phyloP scores from a whole-genome alignment of 1,284 basidiomycete species.

The Papiliotrema flavescens region DNA sequence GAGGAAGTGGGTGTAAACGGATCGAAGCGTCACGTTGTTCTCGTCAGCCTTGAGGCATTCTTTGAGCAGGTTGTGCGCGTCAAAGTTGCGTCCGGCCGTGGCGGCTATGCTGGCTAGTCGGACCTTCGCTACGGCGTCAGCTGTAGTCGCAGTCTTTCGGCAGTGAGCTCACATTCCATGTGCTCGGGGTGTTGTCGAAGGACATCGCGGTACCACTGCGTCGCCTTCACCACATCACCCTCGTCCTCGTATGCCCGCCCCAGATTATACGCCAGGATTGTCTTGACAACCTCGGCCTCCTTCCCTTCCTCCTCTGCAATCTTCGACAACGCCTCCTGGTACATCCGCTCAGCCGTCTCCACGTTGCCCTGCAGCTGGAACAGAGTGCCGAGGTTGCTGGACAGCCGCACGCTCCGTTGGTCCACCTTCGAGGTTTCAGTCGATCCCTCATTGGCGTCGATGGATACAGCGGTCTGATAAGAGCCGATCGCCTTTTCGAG shows the following conservation, averaged over 20 bases:
- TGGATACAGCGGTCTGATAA: conserved; percentile 64
- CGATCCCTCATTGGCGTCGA: conserved; percentile 31
- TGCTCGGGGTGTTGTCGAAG: conserved; percentile 85
- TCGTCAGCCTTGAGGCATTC: conserved; percentile 58
- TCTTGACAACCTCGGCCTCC: conserved; percentile 59
- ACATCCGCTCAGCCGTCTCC: conserved; percentile 52
- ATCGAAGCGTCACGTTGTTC: conserved; percentile 53
- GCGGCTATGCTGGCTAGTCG: conserved; percentile 76
- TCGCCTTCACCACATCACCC: conserved; percentile 66
- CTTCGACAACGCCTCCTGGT: conserved; percentile 48
- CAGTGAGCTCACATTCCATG: conserved; percentile 68
- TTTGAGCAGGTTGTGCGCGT: conserved; percentile 81
- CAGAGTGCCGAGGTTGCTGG: conserved; percentile 79
- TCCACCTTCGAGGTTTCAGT: conserved; percentile 20
- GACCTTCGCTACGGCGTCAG: conserved; percentile 66
- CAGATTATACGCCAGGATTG: conserved; percentile 81
- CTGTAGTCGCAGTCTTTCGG: background rate
- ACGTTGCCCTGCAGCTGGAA: conserved; percentile 66
- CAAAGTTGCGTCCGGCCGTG: conserved; percentile 63
- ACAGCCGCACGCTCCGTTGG: conserved; percentile 48
- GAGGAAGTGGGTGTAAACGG: conserved; percentile 81
- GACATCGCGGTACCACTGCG: conserved; percentile 78
- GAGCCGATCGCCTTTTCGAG: conserved; percentile 68
- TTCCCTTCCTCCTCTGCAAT: conserved; percentile 53
- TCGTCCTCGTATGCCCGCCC: conserved; percentile 81